phyloP scores from a whole-genome alignment of 2,329 filamentous ascomycete genomes.

The Trichoderma afroharzianum region DNA sequence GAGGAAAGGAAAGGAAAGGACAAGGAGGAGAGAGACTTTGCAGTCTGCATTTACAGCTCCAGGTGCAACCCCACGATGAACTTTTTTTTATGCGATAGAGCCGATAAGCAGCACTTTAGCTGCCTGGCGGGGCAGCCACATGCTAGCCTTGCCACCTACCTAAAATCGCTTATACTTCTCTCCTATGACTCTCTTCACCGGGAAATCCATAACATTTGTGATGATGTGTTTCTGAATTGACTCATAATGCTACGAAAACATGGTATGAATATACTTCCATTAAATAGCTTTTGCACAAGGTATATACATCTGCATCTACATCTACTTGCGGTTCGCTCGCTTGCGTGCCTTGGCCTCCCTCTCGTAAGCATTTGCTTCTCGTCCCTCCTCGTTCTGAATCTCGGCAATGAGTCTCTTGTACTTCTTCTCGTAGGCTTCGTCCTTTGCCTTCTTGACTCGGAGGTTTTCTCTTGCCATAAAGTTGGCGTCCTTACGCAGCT shows the following conservation, averaged over 20 bases:
- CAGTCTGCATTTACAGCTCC: background rate
- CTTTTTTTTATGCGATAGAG: constrained; percentile 12
- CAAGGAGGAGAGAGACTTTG: background rate
- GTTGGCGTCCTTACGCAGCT: constrained; percentile 90
- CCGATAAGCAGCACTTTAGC: constrained; percentile 1
- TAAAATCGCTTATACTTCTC: background rate
- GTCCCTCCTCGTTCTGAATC: constrained; percentile 91
- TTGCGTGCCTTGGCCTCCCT: constrained; percentile 76
- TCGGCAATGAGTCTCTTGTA: constrained; percentile 87
- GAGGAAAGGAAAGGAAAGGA: background rate
- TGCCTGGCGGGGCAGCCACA: background rate
- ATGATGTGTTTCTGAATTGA: background rate
- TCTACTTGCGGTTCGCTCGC: constrained; percentile 42
- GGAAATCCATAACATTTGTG: background rate
- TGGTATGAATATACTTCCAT: constrained; percentile 1
- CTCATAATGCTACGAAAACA: background rate
- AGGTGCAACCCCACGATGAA: constrained; percentile 17
- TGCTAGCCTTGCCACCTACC: background rate
- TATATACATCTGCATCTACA: constrained; percentile 12
- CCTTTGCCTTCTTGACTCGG: constrained; percentile 86
- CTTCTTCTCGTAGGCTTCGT: constrained; percentile 94
- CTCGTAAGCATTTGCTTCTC: constrained; percentile 84
- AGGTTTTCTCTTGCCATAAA: constrained; percentile 91
- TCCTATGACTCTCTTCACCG: background rate
- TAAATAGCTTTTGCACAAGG: background rate